Evolutionary conservation across 345 rosid genomes (phyloP), one percentile per base, ranked within the genome.

Genomic region (Orychophragmus violaceus): DNA sequence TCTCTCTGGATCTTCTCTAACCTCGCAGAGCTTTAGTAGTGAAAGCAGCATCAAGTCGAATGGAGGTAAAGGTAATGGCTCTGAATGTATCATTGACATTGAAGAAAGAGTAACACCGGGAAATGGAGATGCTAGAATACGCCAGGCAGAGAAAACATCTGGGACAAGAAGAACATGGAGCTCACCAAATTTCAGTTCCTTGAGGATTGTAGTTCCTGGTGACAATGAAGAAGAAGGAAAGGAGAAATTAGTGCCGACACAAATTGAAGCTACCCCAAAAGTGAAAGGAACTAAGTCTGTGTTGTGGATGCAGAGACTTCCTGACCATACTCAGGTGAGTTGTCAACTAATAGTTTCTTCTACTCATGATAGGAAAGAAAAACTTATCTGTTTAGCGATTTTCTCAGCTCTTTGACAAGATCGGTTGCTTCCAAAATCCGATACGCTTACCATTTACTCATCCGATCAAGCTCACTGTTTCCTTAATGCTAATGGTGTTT

Each of bases 401-500:
- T 56, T 68, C 54, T 56, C 81, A 88, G 92, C 28, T 74, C 16
- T 73, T 73, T 49, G 76, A 79, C 64, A 81, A 58, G 46, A 59
- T 54, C 27, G 80, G 83, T 80, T 83, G 87, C 36, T 72, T 81
- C 28, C 83, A 67, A 39, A 62, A 76, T 72, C 84, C 91, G 4
- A 66, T 68, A 27, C 80, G 71, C 22, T 24, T 72, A 51, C 45
- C 71, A 13, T 66, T 66, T 58, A 39, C 6, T 32, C 77, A 87
- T 66, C 83, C 96, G 44, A 61, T 91, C 16, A 89, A 82, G 67
- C 65, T 84, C 66, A 82, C 78, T 69, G 91, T 91, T 63, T 83
- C 83, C 41, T 74, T 91, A 49, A 76, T 86, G 88, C 80, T 88
- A 64, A 84, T 84, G 60, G 76, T 86, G 64, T 86, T 91, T 78